Evolutionary conservation across 2,329 filamentous ascomycete genomes (phyloP), one percentile per base, ranked within the genome.

Genomic region (Orbilia ellipsospora): DNA sequence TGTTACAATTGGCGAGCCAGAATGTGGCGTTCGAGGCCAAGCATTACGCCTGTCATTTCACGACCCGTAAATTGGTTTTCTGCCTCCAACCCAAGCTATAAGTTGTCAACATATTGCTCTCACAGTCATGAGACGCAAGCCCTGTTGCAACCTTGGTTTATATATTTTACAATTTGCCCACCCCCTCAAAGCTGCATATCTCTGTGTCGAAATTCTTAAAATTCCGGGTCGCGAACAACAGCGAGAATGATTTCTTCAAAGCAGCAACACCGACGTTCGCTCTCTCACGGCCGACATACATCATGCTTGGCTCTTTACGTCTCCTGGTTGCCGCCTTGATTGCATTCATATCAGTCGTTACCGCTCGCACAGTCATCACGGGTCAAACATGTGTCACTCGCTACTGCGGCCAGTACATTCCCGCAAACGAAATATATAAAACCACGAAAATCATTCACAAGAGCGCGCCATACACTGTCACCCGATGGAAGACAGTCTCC

Each of bases 331-430:
- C 56, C 2, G 16, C 16, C 8, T 42, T 69, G 20, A 4, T 69
- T n/a, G 16, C 65, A 13, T 56, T 62, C 65, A 40, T 56, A 3
- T 62, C 57, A 26, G 26, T 69, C 50, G 56, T 45, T 50, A 50
- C 36, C 23, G 56, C 65, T 7, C 65, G 65, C 36, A 69, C 65
- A 12, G 50, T 62, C 6, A 62, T 69, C 15, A 69, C 65, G 10
- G 56, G 18, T 4, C 56, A 62, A 40, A 62, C 31, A 62, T 69
- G 65, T 36, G 31, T 56, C 57, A 69, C 56, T 56, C 56, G 65
- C 48, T 69, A 69, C 40, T 69, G 65, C 57, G 36, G 18, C 40
- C 52, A 42, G 12, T 40, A 16, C 55, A 10, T 18, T 28, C 31
- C 48, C 3, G 23, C 40, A 2, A 57, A 51, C 1, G 56, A 65